Conservation (phyloP, 2,329 filamentous ascomycete genomes). For the Trichophyton verrucosum region DNA sequence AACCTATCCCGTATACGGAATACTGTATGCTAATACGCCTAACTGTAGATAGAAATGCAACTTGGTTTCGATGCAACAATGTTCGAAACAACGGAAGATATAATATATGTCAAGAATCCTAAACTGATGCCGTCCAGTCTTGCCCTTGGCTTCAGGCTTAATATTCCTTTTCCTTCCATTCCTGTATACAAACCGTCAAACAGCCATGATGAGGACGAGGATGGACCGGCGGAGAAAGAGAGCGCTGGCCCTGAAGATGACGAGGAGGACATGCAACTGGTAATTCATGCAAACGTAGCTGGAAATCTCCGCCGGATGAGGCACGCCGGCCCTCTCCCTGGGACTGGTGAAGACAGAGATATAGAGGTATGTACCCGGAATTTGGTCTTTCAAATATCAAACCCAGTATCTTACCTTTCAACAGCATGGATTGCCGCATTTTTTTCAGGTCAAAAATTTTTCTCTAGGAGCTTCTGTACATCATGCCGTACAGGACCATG, state of each 20-base stretch:
- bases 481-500: slow-evolving; percentile 20
- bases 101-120: slow-evolving; percentile 21
- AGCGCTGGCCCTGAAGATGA: slow-evolving; percentile 2
- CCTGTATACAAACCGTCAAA: slow-evolving; percentile 11
- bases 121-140: slow-evolving; percentile 15
- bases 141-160: slow-evolving; percentile 25
- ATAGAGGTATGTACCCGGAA: slow-evolving; percentile 18
- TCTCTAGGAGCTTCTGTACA: slow-evolving; percentile 23
- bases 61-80: slow-evolving; percentile 27
- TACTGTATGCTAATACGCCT: not conserved
- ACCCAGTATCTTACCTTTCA: slow-evolving; percentile 9
- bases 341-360: slow-evolving; percentile 18
- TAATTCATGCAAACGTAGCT: slow-evolving; percentile 22
- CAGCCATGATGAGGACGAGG: slow-evolving; percentile 14
- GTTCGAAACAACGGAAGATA: slow-evolving; percentile 19
- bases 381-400: not conserved
- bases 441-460: slow-evolving; percentile 20
- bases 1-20: not conserved
- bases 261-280: slow-evolving; percentile 18
- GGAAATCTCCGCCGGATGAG: slow-evolving; percentile 20
- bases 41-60: slow-evolving; percentile 21
- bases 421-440: slow-evolving; percentile 22
- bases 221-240: slow-evolving; percentile 7
- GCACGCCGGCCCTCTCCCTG: slow-evolving; percentile 18
- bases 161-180: slow-evolving; percentile 23